Base-by-base conservation (phyloP, 2,329 filamentous ascomycete species). In the Xylaria sp. region DNA sequence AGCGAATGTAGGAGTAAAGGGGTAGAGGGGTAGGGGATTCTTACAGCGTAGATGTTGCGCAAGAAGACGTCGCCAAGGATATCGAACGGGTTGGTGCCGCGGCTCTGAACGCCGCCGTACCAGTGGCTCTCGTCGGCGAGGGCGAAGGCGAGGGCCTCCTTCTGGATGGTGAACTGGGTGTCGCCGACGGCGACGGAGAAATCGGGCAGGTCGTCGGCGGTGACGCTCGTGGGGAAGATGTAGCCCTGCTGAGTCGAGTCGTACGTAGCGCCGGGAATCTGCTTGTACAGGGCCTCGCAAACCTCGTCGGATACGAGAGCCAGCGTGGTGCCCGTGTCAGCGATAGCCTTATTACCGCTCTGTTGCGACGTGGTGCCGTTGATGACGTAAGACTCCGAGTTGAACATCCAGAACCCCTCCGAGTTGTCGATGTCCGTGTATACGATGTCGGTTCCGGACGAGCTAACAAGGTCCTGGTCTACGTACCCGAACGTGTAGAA, bases 401-500 rank as follows among this genome's bases (percentile, higher is more conserved):
- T 76, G 75, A 93, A 88, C 78, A 86, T 82, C 91, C 91, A 93
- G 81, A 91, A 92, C 27, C 91, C 91, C 66, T 88, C 79, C 0
- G 84, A 86, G 65, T 85, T 88, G 79, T 92, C 88, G 60, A 93
- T 80, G 13, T 85, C 82, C 0, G 88, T 85, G 80, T 90, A 93
- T 71, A 83, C 78, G 47, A 90, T 86, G 1, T 87, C 82, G 68
- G 85, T 76, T 29, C 84, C 84, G 3, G 85, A 84, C 5, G 83
- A 81, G 65, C 81, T 83, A 54, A 91, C 82, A 0, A 87, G 84
- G 29, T 86, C 84, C 71, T 90, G 77, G 74, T 93, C 90, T 74
- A 93, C 89, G 78, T 84, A 91, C 21, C 91, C 91, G 72, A 93
- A 93, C 1, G 91, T 92, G 80, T 91, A 93, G 81, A 92, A 93